Evolutionary conservation across 2,329 filamentous ascomycete genomes (phyloP).

Genomic region (Alternaria sp.): DNA sequence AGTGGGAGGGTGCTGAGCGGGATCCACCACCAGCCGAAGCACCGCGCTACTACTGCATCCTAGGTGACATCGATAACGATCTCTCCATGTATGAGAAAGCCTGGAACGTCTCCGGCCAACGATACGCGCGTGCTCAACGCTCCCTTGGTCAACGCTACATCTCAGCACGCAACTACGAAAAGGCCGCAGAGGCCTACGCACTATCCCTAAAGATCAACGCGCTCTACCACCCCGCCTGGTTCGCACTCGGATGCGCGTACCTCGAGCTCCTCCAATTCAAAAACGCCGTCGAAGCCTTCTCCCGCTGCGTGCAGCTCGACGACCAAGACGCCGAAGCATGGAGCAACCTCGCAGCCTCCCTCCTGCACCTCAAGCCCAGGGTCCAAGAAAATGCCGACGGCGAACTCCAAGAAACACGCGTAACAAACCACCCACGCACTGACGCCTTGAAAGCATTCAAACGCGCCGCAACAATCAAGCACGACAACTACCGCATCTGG

Average conservation of each 20-base stretch:
- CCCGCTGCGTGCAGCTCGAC: slow-evolving; percentile 80
- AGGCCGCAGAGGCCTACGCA: slow-evolving; percentile 78
- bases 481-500: slow-evolving; percentile 93
- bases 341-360: slow-evolving; percentile 89
- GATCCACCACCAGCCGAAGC: slow-evolving; percentile 79
- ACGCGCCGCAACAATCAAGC: slow-evolving; percentile 80
- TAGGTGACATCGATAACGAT: slow-evolving; percentile 85
- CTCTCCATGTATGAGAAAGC: slow-evolving; percentile 79
- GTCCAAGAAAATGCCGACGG: slow-evolving; percentile 42
- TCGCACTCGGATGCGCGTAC: slow-evolving; percentile 85
- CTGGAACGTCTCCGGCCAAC: slow-evolving; percentile 81
- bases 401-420: slow-evolving; percentile 46
- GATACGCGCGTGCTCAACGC: slow-evolving; percentile 86
- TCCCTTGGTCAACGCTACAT: slow-evolving; percentile 83
- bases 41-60: slow-evolving; percentile 86
- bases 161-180: slow-evolving; percentile 66
- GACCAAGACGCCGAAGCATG: slow-evolving; percentile 91
- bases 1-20: slow-evolving; percentile 71
- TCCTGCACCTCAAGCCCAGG: slow-evolving; percentile 70
- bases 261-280: slow-evolving; percentile 78
- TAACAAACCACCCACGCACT: slow-evolving; percentile 59
- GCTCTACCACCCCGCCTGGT: slow-evolving; percentile 85
- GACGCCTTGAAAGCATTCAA: slow-evolving; percentile 87
- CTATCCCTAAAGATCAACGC: slow-evolving; percentile 80
- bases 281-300: slow-evolving; percentile 83